These are phyloP conservation scores for Darksidea phi DNA, from an alignment of 495 filamentous ascomycete species.

Conservation along the genomic window DNA sequence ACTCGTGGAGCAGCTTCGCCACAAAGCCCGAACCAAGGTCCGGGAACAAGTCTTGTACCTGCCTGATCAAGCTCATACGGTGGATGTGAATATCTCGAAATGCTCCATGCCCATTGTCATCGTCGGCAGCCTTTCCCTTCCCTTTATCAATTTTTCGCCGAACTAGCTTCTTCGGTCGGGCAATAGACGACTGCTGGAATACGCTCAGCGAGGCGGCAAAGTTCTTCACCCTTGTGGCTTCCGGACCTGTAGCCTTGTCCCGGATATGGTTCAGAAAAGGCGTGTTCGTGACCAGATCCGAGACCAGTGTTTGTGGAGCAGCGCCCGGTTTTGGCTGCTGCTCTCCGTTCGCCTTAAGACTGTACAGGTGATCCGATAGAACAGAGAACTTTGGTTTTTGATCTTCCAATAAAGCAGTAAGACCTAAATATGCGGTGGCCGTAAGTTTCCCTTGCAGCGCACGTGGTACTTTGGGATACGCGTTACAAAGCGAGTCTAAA, in stretches of 20 bases:
- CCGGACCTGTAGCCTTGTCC: slow-evolving; percentile 37
- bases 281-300: slow-evolving; percentile 63
- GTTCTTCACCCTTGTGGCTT: slow-evolving; percentile 55
- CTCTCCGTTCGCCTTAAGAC: slow-evolving; percentile 66
- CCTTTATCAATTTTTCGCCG: slow-evolving; percentile 62
- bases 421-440: slow-evolving; percentile 66
- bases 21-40: slow-evolving; percentile 83
- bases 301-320: slow-evolving; percentile 56
- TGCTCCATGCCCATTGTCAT: slow-evolving; percentile 47
- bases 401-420: slow-evolving; percentile 65
- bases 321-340: slow-evolving; percentile 17
- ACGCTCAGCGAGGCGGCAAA: slow-evolving; percentile 55
- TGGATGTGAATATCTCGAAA: slow-evolving; percentile 68
- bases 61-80: slow-evolving; percentile 76
- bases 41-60: slow-evolving; percentile 91
- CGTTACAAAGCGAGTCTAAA: slow-evolving; percentile 67
- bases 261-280: slow-evolving; percentile 47
- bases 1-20: slow-evolving; percentile 73
- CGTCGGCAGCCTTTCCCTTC: slow-evolving; percentile 54
- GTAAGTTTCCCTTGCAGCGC: slow-evolving; percentile 62
- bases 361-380: slow-evolving; percentile 78
- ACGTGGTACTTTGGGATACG: slow-evolving; percentile 58
- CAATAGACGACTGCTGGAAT: slow-evolving; percentile 50
- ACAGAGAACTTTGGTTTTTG: slow-evolving; percentile 65
- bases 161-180: slow-evolving; percentile 52